Base-by-base conservation (phyloP, 2,329 filamentous ascomycete genomes). In the Tolypocladium cylindrosporum region DNA sequence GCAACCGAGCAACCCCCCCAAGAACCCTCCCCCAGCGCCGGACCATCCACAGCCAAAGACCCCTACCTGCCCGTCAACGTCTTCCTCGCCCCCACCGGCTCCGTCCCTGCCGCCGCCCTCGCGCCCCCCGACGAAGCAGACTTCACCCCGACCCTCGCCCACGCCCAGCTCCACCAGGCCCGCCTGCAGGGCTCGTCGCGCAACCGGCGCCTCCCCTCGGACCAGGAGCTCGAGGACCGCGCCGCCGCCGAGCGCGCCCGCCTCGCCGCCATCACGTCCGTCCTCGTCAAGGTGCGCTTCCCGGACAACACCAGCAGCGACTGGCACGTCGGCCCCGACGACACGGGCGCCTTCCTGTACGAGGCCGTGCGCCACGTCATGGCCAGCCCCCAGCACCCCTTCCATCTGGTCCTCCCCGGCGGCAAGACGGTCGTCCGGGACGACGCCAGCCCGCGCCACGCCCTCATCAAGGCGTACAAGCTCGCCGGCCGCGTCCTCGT, bases 301-400 rank as follows among this genome's bases (percentile, higher is more conserved):
- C 93, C 93, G 0, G 92, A 97, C 69, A 89, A 92, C 64, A 89
- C 86, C 58, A 85, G 87, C 56, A 84, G 91, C 39, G 84, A 91
- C 55, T 87, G 87, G 74, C 81, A 79, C n/a, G 85, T 95, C 63
- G 80, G 79, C 1, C 83, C 84, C 24, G 70, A 77, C 1, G 87
- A 92, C 56, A 91, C 89, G 0, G 88, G 87, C 1, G 78, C 80
- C 3, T 81, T 83, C 55, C 76, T 99, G 1, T 91, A 97, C 72
- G 76, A 78, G 16, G 90, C 88, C 62, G 89, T 96, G 21, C 79
- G 85, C 56, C 78, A 77, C 50, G 84, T 93, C 61, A 86, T 99
- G 71, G 81, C 84, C 1, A 72, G 83, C 58, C 76, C 79, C 8
- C 72, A 77, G 2, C 81, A 90, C 62, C 79, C 82, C 0, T 97